Conservation (phyloP, 495 filamentous ascomycete genomes). For the Aspergillus wentii region DNA sequence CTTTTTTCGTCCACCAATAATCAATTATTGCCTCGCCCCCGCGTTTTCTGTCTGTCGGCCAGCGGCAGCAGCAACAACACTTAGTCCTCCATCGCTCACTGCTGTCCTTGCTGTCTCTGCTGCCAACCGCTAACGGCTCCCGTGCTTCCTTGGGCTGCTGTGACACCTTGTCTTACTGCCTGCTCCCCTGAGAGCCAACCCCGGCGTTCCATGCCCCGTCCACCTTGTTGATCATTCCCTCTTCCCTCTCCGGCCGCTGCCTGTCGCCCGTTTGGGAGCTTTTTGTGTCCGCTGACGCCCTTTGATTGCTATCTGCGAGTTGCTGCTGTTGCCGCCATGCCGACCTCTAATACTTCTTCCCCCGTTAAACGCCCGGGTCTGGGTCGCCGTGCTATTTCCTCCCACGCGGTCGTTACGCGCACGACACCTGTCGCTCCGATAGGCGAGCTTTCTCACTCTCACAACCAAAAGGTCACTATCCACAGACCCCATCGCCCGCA, state of each 20-base stretch:
- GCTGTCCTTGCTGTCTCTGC: too few species aligned
- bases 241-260: slow-evolving; percentile 14
- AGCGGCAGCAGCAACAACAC: slow-evolving; percentile 2
- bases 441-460: slow-evolving; percentile 29
- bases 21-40: slow-evolving; percentile 6
- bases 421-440: slow-evolving; percentile 13
- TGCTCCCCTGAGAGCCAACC: not conserved
- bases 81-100: slow-evolving; percentile 9
- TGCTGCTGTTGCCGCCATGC: slow-evolving; percentile 28
- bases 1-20: slow-evolving; percentile 8
- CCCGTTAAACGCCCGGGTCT: slow-evolving; percentile 45
- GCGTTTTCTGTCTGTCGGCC: slow-evolving; percentile 2
- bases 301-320: not conserved
- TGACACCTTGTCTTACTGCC: slow-evolving; percentile 5
- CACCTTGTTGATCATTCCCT: slow-evolving; percentile 8
- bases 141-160: slow-evolving; percentile 5
- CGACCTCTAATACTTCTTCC: slow-evolving; percentile 35
- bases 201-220: slow-evolving; percentile 6
- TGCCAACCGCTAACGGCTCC: too few species aligned
- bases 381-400: slow-evolving; percentile 43
- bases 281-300: not conserved
- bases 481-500: slow-evolving; percentile 35
- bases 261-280: slow-evolving; percentile 15
- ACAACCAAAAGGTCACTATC: slow-evolving; percentile 24
- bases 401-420: slow-evolving; percentile 42